A percentile compares a stretch with the other conserved stretches of the same genome.
Evolutionary conservation across 768 basidiomycete genomes (phyloP).

Genomic region (Hypholoma fasciculare): DNA sequence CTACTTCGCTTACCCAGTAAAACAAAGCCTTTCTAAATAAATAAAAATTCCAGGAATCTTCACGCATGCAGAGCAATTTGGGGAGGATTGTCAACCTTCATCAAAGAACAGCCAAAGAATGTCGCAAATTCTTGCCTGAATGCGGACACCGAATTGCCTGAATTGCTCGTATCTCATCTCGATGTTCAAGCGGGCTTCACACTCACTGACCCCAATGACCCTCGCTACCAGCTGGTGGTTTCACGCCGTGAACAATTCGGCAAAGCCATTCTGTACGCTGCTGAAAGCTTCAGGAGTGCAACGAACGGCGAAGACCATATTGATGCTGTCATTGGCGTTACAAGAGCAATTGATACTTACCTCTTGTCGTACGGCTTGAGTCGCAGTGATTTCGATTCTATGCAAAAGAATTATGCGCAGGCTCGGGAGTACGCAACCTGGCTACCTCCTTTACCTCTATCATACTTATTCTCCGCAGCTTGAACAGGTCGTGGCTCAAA

Average conservation of each 20-base stretch:
- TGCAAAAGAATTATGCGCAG: slow-evolving; percentile 69
- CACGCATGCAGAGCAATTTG: slow-evolving; percentile 75
- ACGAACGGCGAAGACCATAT: slow-evolving; percentile 79
- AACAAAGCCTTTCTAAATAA: slow-evolving; percentile 1
- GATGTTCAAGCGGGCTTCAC: slow-evolving; percentile 75
- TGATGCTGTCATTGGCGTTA: slow-evolving; percentile 77
- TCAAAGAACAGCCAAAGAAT: slow-evolving; percentile 56
- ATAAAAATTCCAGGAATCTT: slow-evolving; percentile 46
- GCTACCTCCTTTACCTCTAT: neutral
- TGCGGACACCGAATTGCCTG: slow-evolving; percentile 63
- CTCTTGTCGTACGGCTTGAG: slow-evolving; percentile 71
- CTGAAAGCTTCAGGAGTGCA: slow-evolving; percentile 59
- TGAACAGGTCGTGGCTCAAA: slow-evolving; percentile 64
- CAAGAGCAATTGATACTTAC: slow-evolving; percentile 74
- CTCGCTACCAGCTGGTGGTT: slow-evolving; percentile 66
- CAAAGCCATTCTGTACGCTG: slow-evolving; percentile 64
- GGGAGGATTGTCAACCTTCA: slow-evolving; percentile 72
- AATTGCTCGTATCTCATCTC: slow-evolving; percentile 64
- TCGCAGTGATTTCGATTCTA: slow-evolving; percentile 53
- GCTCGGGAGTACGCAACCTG: slow-evolving; percentile 52
- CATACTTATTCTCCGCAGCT: slow-evolving; percentile 31
- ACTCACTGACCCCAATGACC: slow-evolving; percentile 71
- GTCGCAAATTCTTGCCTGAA: slow-evolving; percentile 60
- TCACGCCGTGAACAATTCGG: slow-evolving; percentile 66
- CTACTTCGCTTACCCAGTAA: neutral